These are phyloP conservation scores for Bretziella fagacearum DNA, from an alignment of 2,329 filamentous ascomycete genomes.

Conservation along the genomic window DNA sequence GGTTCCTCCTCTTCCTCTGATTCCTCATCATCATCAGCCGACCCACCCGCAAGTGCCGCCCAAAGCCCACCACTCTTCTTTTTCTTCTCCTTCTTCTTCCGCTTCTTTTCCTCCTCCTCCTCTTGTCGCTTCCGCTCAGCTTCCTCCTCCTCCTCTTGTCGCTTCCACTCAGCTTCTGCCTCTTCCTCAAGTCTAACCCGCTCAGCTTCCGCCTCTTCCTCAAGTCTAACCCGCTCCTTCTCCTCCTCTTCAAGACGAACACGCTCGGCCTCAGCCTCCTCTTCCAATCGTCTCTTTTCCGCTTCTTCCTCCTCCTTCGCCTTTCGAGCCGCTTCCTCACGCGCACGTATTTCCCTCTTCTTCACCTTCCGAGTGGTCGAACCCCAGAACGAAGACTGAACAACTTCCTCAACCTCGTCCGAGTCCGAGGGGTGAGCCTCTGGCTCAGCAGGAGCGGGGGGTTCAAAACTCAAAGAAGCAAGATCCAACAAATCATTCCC, in stretches of 20 bases:
- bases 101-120: conserved; percentile 21
- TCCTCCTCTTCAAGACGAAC: conserved; percentile 3
- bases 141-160: conserved; percentile 5
- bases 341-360: conserved; percentile 17
- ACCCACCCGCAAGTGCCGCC: conserved; percentile 1
- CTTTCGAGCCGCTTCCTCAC: conserved; percentile 8
- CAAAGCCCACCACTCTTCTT: conserved; percentile 9
- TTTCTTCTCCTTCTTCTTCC: conserved; percentile 23
- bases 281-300: no score
- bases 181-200: conserved; percentile 14
- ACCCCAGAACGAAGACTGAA: conserved; percentile 19
- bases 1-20: conserved; percentile 5
- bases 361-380: conserved; percentile 21
- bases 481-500: conserved; percentile 7
- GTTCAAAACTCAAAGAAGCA: background rate
- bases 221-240: conserved; percentile 6
- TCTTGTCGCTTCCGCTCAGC: conserved; percentile 16
- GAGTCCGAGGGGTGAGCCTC: conserved; percentile 17
- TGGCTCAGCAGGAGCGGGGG: background rate
- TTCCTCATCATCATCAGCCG: conserved; percentile 15
- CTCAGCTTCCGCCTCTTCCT: conserved; percentile 8
- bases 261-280: conserved; percentile 9
- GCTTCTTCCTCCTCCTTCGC: conserved; percentile 7
- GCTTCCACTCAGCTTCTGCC: conserved; percentile 3
- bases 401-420: conserved; percentile 21